Percentiles rank a stretch among this genome's conserved stretches.
phyloP scores from a whole-genome alignment of 306 rosid genomes.

The Inga oerstediana region DNA sequence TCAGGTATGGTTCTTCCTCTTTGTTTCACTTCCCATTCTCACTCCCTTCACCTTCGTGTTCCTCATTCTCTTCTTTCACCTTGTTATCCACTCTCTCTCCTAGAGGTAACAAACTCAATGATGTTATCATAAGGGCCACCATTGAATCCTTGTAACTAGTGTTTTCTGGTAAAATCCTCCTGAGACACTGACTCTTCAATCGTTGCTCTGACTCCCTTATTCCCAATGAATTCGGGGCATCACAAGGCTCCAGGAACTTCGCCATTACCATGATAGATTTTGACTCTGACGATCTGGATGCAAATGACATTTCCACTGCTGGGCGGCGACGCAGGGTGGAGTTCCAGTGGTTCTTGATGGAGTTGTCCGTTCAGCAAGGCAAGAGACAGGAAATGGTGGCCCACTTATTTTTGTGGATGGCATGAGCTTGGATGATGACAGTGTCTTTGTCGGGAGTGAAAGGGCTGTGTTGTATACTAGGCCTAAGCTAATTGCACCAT shows the following conservation, averaged over 20 bases:
- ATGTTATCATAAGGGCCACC: conserved; percentile 48
- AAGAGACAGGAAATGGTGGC: conserved; percentile 86
- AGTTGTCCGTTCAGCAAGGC: conserved; percentile 89
- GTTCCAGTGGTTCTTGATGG: conserved; percentile 34
- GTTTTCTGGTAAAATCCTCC: conserved; percentile 30
- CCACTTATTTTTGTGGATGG: conserved; percentile 83
- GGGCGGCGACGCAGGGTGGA: conserved; percentile 71
- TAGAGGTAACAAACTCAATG: conserved; percentile 55
- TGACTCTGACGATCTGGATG: conserved; percentile 33
- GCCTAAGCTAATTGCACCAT: conserved; percentile 93
- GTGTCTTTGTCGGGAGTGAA: conserved; percentile 67
- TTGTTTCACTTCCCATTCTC: neutral
- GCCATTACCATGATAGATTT: neutral
- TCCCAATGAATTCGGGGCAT: neutral
- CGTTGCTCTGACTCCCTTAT: conserved; percentile 2
- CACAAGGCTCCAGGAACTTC: conserved; percentile 15
- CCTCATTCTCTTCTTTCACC: conserved; percentile 4
- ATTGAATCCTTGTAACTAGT: neutral
- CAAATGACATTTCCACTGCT: conserved; percentile 1
- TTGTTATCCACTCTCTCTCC: conserved; percentile 21
- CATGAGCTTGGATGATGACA: conserved; percentile 62
- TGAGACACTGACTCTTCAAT: conserved; percentile 44
- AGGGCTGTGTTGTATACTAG: conserved; percentile 77
- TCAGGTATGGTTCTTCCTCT: conserved; percentile 37
- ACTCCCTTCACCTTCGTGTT: neutral